Percentiles rank a stretch among this genome's conserved stretches.
These are phyloP conservation scores for Ogataea degrootiae DNA, from an alignment of 805 yeast species.

Conservation along the genomic window DNA sequence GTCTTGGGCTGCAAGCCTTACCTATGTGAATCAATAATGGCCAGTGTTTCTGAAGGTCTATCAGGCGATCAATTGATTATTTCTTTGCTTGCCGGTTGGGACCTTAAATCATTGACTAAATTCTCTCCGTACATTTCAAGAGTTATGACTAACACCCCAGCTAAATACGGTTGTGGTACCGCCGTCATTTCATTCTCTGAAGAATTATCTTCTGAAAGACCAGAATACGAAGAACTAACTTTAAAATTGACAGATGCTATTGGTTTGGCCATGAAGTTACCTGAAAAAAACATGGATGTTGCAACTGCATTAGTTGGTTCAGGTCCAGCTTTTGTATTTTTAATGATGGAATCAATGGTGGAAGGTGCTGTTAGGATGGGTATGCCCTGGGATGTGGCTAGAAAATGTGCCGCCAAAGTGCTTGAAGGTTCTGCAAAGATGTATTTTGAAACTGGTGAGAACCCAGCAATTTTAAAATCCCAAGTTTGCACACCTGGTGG, in stretches of 20 bases:
- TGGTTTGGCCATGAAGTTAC: slow-evolving; percentile 62
- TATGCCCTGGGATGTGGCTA: slow-evolving; percentile 77
- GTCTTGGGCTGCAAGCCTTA: slow-evolving; percentile 89
- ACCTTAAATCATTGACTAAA: slow-evolving; percentile 40
- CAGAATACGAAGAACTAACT: slow-evolving; percentile 38
- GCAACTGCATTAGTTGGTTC: slow-evolving; percentile 94
- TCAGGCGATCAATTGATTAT: slow-evolving; percentile 40
- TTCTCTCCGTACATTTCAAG: slow-evolving; percentile 64
- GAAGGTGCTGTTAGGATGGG: slow-evolving; percentile 97
- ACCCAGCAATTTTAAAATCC: slow-evolving; percentile 84
- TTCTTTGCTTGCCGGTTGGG: slow-evolving; percentile 89
- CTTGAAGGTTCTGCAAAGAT: slow-evolving; percentile 91
- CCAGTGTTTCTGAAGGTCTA: slow-evolving; percentile 43
- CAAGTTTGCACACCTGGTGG: slow-evolving; percentile 97
- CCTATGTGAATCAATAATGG: slow-evolving; percentile 56
- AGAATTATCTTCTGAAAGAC: slow-evolving; percentile 32
- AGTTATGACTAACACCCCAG: slow-evolving; percentile 99
- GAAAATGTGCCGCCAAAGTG: slow-evolving; percentile 86
- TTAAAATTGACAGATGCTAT: slow-evolving; percentile 55
- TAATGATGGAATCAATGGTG: slow-evolving; percentile 85
- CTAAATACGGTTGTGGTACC: slow-evolving; percentile 87
- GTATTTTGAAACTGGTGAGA: slow-evolving; percentile 76
- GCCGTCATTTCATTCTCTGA: slow-evolving; percentile 81
- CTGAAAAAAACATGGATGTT: slow-evolving; percentile 93
- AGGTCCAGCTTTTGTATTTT: slow-evolving; percentile 90